Evolutionary conservation across 805 yeast genomes (phyloP).

Genomic region (Myxozyma melibiosi): DNA sequence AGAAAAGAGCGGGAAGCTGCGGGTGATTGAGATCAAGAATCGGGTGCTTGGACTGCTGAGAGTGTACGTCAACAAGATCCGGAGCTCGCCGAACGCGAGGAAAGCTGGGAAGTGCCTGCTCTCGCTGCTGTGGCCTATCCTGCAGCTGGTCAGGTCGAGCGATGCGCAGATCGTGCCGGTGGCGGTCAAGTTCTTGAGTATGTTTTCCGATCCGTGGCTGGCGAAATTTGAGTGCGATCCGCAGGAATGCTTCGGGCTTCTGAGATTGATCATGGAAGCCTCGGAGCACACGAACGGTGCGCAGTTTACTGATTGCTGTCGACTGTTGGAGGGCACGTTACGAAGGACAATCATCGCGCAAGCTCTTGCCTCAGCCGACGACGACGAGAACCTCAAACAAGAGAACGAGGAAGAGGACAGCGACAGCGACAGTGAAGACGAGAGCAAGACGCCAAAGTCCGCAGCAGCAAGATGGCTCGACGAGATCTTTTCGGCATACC

Average conservation of each 20-base stretch:
- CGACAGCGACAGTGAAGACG: no score
- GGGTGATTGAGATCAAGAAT: constrained; percentile 5
- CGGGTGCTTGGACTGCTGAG: neutral
- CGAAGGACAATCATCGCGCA: neutral
- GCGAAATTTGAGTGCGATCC: neutral
- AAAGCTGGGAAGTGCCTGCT: neutral
- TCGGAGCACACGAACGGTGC: constrained; percentile 15
- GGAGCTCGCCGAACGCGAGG: neutral
- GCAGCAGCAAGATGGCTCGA: neutral
- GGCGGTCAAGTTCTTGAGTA: neutral
- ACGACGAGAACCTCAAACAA: no score
- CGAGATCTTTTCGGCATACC: constrained; percentile 5
- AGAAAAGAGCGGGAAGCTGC: constrained; percentile 10
- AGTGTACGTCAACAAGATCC: neutral
- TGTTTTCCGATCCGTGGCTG: neutral
- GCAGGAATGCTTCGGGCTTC: neutral
- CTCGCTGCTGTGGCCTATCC: constrained; percentile 13
- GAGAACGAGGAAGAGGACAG: no score
- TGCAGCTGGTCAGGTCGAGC: constrained; percentile 2
- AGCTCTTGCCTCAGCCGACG: neutral
- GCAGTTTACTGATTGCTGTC: constrained; percentile 1
- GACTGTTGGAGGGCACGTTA: neutral
- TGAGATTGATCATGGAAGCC: neutral
- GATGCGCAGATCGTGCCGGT: neutral
- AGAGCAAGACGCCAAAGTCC: no score